These are phyloP conservation scores for Iberis amara DNA, from an alignment of 441 rosid genomes.

Conservation along the genomic window DNA sequence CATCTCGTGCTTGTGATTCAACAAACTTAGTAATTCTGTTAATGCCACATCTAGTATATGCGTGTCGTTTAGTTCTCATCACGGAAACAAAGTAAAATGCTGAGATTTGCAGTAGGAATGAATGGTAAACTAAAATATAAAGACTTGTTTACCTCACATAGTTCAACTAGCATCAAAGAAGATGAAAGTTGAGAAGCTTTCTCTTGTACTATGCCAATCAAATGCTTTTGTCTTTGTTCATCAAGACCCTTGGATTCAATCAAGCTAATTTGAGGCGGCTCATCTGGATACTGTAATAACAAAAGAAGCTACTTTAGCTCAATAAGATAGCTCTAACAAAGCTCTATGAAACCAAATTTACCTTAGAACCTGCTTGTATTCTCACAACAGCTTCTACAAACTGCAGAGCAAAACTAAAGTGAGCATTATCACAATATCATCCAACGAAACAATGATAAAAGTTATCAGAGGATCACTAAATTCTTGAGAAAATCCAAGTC, in stretches of 20 bases:
- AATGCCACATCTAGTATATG: background rate
- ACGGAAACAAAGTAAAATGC: too few relatives aligned
- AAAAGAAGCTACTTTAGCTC: conserved; percentile 14
- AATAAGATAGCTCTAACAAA: background rate
- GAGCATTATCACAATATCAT: conserved; percentile 10
- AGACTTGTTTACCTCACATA: conserved; percentile 90
- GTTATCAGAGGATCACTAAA: conserved; percentile 4
- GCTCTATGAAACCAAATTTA: conserved; percentile 19
- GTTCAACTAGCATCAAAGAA: conserved; percentile 68
- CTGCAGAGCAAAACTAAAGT: conserved; percentile 36
- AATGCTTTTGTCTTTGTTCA: conserved; percentile 51
- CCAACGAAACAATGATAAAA: conserved; percentile 2
- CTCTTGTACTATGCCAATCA: conserved; percentile 45
- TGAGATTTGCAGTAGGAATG: too few relatives aligned
- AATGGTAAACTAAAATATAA: too few relatives aligned
- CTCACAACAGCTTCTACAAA: conserved; percentile 76
- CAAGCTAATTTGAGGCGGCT: conserved; percentile 52
- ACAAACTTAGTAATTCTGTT: background rate
- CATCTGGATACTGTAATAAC: conserved; percentile 57
- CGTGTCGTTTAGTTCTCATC: too few relatives aligned
- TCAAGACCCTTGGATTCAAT: conserved; percentile 85
- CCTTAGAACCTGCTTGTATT: conserved; percentile 57
- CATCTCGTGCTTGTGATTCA: conserved; percentile 4
- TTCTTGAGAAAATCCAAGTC: too few relatives aligned
- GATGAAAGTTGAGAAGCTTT: conserved; percentile 60